Conservation (phyloP, 2,329 filamentous ascomycete species). For the Plectosphaerella cucumerina region DNA sequence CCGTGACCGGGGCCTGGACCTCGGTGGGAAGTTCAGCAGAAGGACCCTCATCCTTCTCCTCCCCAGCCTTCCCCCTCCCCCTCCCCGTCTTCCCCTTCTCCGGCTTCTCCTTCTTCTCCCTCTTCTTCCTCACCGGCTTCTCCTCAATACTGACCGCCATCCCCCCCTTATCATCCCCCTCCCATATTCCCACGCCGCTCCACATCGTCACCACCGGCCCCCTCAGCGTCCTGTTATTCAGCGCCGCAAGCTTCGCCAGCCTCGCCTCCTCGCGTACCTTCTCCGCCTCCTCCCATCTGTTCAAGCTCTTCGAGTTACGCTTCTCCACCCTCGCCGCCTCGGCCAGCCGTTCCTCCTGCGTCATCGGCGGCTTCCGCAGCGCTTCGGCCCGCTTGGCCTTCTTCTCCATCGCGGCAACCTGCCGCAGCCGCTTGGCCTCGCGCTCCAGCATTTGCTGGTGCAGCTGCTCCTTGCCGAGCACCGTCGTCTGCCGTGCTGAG, state of each 20-base stretch:
- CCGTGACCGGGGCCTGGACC: background rate
- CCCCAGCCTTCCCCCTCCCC: slow-evolving; percentile 20
- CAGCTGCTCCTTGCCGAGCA: slow-evolving; percentile 55
- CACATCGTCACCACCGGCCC: slow-evolving; percentile 89
- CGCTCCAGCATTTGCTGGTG: slow-evolving; percentile 71
- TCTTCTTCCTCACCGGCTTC: slow-evolving; percentile 49
- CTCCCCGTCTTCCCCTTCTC: slow-evolving; percentile 29
- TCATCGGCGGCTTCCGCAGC: slow-evolving; percentile 74
- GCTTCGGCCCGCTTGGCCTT: slow-evolving; percentile 68
- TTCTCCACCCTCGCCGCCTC: slow-evolving; percentile 82
- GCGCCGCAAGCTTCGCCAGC: slow-evolving; percentile 75
- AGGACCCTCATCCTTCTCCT: slow-evolving; percentile 11
- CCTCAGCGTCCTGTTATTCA: slow-evolving; percentile 81
- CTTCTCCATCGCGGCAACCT: slow-evolving; percentile 63
- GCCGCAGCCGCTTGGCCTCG: slow-evolving; percentile 66
- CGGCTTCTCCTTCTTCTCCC: slow-evolving; percentile 44
- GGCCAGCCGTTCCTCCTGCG: slow-evolving; percentile 77
- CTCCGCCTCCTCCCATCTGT: slow-evolving; percentile 91
- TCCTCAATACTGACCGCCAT: slow-evolving; percentile 60
- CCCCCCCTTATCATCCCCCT: slow-evolving; percentile 57
- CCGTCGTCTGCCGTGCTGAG: slow-evolving; percentile 54
- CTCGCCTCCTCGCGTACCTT: slow-evolving; percentile 83
- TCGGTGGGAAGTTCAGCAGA: background rate
- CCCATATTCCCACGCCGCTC: slow-evolving; percentile 83
- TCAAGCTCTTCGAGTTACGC: slow-evolving; percentile 83